Evolutionary conservation across 31 red algal genomes (phyloP).

Genomic region (Endocladia muricata): DNA sequence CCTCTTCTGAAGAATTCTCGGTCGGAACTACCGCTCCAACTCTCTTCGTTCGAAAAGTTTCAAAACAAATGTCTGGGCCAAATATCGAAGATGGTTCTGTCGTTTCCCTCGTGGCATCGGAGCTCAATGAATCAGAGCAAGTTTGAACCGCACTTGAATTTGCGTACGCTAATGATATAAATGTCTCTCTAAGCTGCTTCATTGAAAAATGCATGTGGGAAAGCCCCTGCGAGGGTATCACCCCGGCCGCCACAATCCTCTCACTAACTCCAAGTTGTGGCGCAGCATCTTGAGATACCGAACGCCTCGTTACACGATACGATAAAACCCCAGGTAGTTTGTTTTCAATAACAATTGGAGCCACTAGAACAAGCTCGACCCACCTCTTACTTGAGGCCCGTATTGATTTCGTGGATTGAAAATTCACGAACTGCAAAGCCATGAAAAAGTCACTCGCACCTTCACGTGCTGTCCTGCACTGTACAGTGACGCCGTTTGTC

Average conservation of each 20-base stretch:
- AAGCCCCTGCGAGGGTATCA: conserved; percentile 25
- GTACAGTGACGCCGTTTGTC: not conserved
- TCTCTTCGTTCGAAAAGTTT: conserved; percentile 18
- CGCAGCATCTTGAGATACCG: not conserved
- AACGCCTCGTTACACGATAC: conserved; percentile 28
- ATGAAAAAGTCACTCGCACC: conserved; percentile 40
- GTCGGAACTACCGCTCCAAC: conserved; percentile 21
- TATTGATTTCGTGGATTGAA: not conserved
- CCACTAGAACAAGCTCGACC: conserved; percentile 62
- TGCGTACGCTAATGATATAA: conserved; percentile 51
- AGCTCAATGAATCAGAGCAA: too few relatives aligned
- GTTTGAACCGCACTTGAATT: conserved; percentile 47
- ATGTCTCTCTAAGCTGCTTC: conserved; percentile 32
- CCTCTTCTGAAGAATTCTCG: not conserved
- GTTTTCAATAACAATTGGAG: conserved; percentile 63
- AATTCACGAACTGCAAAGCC: not conserved
- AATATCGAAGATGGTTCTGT: conserved; percentile 8
- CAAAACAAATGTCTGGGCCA: conserved; percentile 31
- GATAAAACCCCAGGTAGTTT: conserved; percentile 38
- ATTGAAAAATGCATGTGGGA: conserved; percentile 69
- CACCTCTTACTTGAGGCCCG: conserved; percentile 28
- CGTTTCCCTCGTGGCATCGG: too few relatives aligned
- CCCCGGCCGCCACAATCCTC: conserved; percentile 51
- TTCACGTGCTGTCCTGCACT: not conserved
- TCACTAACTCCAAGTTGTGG: too few relatives aligned